phyloP scores from a whole-genome alignment of 345 rosid genomes.

The Euphorbia tirucalli region DNA sequence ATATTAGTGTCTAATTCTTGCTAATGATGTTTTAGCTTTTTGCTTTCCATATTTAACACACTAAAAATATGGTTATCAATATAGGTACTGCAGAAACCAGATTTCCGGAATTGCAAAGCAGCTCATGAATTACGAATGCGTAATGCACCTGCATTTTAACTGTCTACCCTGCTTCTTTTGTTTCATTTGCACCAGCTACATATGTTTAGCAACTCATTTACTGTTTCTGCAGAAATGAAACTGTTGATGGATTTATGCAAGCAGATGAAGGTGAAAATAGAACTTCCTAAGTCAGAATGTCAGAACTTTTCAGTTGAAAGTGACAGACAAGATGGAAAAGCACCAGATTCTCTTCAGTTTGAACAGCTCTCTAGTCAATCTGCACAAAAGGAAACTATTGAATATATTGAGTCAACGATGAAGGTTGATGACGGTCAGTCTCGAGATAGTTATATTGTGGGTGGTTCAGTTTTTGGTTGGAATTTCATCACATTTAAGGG shows the following conservation, averaged over 20 bases:
- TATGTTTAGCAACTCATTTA: neutral
- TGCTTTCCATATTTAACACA: too few species aligned
- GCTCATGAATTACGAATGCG: constrained; percentile 25
- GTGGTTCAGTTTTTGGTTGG: constrained; percentile 33
- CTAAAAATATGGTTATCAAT: neutral
- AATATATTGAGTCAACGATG: constrained; percentile 1
- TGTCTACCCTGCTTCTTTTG: neutral
- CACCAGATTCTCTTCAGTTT: neutral
- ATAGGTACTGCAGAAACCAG: constrained; percentile 25
- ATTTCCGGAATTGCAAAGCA: constrained; percentile 25
- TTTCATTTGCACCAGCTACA: constrained; percentile 2
- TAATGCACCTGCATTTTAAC: constrained; percentile 2
- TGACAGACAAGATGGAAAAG: constrained; percentile 1
- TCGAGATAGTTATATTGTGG: constrained; percentile 25
- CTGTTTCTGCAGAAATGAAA: constrained; percentile 28
- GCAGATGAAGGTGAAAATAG: constrained; percentile 20
- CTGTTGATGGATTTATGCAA: constrained; percentile 20
- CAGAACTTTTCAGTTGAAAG: constrained; percentile 4
- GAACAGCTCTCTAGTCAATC: neutral
- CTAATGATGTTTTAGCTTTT: neutral
- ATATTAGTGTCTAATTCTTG: neutral
- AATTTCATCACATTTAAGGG: constrained; percentile 32
- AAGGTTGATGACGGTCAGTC: neutral
- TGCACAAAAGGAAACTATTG: constrained; percentile 9
- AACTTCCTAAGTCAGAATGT: too few species aligned